Evolutionary conservation across 352 stramenopile species (phyloP).

Genomic region (Phytophthora hybrid): DNA sequence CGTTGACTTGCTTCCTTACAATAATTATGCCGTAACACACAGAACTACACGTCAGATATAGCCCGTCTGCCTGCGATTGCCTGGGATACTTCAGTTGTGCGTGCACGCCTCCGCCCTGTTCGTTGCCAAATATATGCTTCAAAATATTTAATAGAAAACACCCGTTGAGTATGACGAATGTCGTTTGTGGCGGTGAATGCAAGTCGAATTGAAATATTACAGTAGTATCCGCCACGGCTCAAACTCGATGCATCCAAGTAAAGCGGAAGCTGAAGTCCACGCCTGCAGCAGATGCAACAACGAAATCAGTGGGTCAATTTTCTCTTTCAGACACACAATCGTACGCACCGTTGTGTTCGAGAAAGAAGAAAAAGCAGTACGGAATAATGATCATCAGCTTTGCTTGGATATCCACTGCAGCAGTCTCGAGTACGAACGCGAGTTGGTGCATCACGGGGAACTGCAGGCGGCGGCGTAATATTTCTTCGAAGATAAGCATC

Average conservation of each 20-base stretch:
- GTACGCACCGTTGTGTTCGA: constrained; percentile 34
- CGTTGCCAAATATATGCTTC: too few species aligned
- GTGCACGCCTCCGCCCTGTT: too few species aligned
- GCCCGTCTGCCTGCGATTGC: not conserved
- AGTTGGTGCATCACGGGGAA: constrained; percentile 38
- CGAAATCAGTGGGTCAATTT: not conserved
- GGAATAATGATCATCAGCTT: constrained; percentile 39
- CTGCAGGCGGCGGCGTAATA: constrained; percentile 18
- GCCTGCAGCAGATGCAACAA: constrained; percentile 8
- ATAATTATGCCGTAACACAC: too few species aligned
- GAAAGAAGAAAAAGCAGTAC: constrained; percentile 40
- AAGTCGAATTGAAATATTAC: too few species aligned
- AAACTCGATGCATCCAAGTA: constrained; percentile 10
- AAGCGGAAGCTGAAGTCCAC: constrained; percentile 35
- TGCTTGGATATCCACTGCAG: constrained; percentile 30
- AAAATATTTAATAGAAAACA: too few species aligned
- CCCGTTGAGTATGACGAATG: too few species aligned
- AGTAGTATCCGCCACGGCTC: not conserved
- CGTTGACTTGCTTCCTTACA: not conserved
- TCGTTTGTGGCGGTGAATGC: too few species aligned
- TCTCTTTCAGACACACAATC: not conserved
- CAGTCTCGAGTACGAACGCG: constrained; percentile 36
- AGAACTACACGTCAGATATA: not conserved
- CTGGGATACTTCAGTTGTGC: not conserved
- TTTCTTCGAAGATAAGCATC: constrained; percentile 21